Base-by-base conservation (phyloP, 305 asterid genomes). In the Petunia hybrid region DNA sequence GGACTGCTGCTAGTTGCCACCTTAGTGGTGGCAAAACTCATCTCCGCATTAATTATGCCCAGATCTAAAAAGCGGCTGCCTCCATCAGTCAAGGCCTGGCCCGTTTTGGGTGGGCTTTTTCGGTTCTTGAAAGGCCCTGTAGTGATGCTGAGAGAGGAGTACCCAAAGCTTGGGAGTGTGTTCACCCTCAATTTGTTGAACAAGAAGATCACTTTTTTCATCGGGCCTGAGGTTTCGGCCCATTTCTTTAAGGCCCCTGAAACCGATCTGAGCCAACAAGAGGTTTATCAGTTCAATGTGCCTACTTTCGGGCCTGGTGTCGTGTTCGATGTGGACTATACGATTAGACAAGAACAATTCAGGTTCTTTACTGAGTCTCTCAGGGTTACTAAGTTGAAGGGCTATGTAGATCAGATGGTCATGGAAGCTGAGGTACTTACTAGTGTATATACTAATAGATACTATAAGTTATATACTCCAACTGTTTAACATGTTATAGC, bases 251-350 rank as follows among this genome's bases (percentile, higher is more conserved):
- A 95, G 91, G 98, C 99, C 46, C 83, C 94, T 0, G 99, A 95
- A 83, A 87, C 97, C 51, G 99, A 95, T 89, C 98, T 95, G 82
- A 95, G 99, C 83, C 99, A 95, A 85, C 98, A 94, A 69, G 89
- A 86, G 76, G 89, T 88, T 10, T 88, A 88, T 66, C 88, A 86
- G 80, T 88, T 88, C 75, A 95, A 95, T 73, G 99, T 95, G 83
- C 99, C 99, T 3, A 95, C 98, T 1, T 95, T 94, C 51, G 99
- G 99, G 10, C 99, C 99, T 0, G 99, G 99, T 2, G 98, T 95
- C 51, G 99, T 95, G 73, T 94, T 95, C 81, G 99, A 95, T 85
- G 99, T 95, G 60, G 98, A 95, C 62, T 95, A 95, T 43, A 88
- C 91, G 8, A 75, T 95, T 45, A 86, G 99, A 87, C 97, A 94